A percentile compares a stretch with the other conserved stretches of the same genome.
Evolutionary conservation across 805 yeast genomes (phyloP).

Genomic region (Wickerhamiella qilinensis): DNA sequence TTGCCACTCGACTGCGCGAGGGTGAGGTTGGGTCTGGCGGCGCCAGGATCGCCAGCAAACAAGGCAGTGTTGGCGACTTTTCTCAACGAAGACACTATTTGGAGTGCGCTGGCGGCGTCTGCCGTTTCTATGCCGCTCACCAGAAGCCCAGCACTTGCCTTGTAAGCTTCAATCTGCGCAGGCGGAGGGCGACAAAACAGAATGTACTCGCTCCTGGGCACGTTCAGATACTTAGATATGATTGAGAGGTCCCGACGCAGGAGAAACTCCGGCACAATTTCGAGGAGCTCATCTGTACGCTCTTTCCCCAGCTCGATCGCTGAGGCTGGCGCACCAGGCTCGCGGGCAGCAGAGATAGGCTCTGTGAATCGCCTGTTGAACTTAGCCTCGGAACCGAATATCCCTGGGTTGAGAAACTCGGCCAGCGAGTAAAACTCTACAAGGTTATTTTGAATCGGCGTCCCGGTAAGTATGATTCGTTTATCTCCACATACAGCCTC

Average conservation of each 20-base stretch:
- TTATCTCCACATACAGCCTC: conserved; percentile 36
- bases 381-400: conserved; percentile 43
- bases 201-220: conserved; percentile 53
- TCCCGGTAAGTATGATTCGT: conserved; percentile 63
- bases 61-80: conserved; percentile 72
- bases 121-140: conserved; percentile 21
- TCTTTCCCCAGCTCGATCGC: conserved; percentile 41
- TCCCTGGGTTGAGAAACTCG: conserved; percentile 73
- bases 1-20: conserved; percentile 38
- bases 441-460: conserved; percentile 88
- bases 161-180: conserved; percentile 40
- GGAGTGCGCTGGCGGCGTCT: conserved; percentile 20
- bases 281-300: conserved; percentile 46
- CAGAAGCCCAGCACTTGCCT: conserved; percentile 12
- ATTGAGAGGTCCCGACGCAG: conserved; percentile 50
- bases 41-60: background rate
- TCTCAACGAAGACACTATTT: conserved; percentile 57
- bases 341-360: conserved; percentile 64
- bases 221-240: conserved; percentile 44
- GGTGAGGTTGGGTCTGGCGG: conserved; percentile 1
- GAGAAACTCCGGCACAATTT: conserved; percentile 47
- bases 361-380: conserved; percentile 35
- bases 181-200: conserved; percentile 64
- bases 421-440: conserved; percentile 66
- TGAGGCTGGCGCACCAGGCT: conserved; percentile 35